Conservation (phyloP, 2,329 filamentous ascomycete species). For the Fusarium tricinctum region DNA sequence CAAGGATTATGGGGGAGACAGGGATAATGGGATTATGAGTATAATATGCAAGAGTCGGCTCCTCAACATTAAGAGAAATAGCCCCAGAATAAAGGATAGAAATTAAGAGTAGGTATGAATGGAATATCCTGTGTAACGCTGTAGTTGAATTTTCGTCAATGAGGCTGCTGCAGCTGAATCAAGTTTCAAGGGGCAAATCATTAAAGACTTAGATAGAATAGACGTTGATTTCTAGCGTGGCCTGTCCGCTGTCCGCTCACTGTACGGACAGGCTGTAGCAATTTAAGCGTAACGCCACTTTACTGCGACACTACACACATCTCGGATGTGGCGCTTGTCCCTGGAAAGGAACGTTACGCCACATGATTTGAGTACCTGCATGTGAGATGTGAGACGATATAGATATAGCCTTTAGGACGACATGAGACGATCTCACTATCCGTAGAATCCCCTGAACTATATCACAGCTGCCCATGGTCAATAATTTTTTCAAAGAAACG, state of each 20-base stretch:
- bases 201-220: slow-evolving; percentile 4
- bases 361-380: slow-evolving; percentile 5
- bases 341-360: slow-evolving; percentile 24
- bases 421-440: not conserved
- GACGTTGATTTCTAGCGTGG: slow-evolving; percentile 20
- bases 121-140: slow-evolving; percentile 10
- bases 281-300: slow-evolving; percentile 20
- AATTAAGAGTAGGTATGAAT: not conserved
- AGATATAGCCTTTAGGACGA: too few species aligned
- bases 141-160: not conserved
- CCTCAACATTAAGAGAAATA: not conserved
- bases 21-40: slow-evolving; percentile 7
- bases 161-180: slow-evolving; percentile 7
- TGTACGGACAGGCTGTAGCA: not conserved
- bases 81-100: not conserved
- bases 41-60: not conserved
- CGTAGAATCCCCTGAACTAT: not conserved
- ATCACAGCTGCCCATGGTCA: not conserved
- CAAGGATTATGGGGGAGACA: slow-evolving; percentile 22
- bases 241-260: slow-evolving; percentile 1
- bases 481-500: too few species aligned
- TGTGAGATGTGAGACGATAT: too few species aligned
- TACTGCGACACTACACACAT: not conserved
- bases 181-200: slow-evolving; percentile 35
- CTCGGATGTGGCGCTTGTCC: slow-evolving; percentile 33